Conservation (phyloP, 441 rosid species). For the Eruca vesicaria region DNA sequence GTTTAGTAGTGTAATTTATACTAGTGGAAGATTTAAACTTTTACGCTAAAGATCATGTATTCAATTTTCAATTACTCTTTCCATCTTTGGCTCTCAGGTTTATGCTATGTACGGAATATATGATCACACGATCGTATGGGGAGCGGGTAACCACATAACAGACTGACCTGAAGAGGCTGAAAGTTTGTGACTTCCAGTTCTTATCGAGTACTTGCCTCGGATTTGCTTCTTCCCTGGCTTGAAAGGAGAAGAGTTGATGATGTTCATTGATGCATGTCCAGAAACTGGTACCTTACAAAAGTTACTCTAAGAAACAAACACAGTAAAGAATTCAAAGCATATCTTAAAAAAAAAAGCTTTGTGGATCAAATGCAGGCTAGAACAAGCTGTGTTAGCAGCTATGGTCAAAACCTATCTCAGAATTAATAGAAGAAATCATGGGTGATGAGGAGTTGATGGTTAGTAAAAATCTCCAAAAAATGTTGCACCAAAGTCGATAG, state of each 20-base stretch:
- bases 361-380: slow-evolving; percentile 47
- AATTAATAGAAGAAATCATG: too few relatives aligned
- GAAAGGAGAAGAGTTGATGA: slow-evolving; percentile 90
- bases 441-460: too few relatives aligned
- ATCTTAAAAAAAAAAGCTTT: background rate
- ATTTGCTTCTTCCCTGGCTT: slow-evolving; percentile 87
- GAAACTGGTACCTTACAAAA: slow-evolving; percentile 53
- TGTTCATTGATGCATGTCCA: slow-evolving; percentile 86
- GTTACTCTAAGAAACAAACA: background rate
- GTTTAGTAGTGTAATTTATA: too few relatives aligned
- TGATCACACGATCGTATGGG: slow-evolving; percentile 76
- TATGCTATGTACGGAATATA: slow-evolving; percentile 66
- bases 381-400: slow-evolving; percentile 78
- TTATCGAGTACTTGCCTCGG: slow-evolving; percentile 63
- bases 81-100: too few relatives aligned
- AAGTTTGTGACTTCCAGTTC: slow-evolving; percentile 45
- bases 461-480: too few relatives aligned
- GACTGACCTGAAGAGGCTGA: slow-evolving; percentile 51
- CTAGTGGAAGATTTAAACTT: slow-evolving; percentile 71
- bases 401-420: slow-evolving; percentile 40
- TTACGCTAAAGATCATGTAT: too few relatives aligned
- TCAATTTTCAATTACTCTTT: too few relatives aligned
- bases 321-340: background rate
- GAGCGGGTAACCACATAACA: slow-evolving; percentile 74
- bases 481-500: background rate